Percentiles rank a stretch among this genome's conserved stretches.
Conservation (phyloP, 192 early-diverging fungal genomes). For the Entrophospora sp. region DNA sequence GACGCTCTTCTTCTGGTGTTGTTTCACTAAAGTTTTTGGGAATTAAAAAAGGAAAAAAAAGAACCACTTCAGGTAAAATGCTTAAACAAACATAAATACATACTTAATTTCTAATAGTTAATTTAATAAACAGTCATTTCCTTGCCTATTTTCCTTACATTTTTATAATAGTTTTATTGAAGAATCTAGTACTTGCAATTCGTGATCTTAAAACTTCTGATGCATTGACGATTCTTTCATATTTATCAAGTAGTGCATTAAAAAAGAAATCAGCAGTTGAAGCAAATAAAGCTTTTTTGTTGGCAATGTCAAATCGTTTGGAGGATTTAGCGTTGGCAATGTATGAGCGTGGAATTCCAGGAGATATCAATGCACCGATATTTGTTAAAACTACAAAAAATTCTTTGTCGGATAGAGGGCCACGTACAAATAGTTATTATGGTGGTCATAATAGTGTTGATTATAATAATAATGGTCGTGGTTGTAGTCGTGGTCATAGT, state of each 20-base stretch:
- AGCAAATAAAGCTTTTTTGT: slow-evolving; percentile 31
- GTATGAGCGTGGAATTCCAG: slow-evolving; percentile 32
- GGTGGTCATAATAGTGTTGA: too few relatives aligned
- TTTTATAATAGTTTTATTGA: slow-evolving; percentile 31
- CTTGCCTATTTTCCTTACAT: too few relatives aligned
- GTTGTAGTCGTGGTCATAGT: too few relatives aligned
- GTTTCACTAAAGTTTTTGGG: slow-evolving; percentile 2
- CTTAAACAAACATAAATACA: too few relatives aligned
- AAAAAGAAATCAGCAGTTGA: slow-evolving; percentile 32
- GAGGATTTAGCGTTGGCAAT: slow-evolving; percentile 32
- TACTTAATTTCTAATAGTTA: too few relatives aligned
- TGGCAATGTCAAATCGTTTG: slow-evolving; percentile 35
- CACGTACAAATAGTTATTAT: too few relatives aligned
- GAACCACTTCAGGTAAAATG: slow-evolving; percentile 6
- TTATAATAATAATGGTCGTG: too few relatives aligned
- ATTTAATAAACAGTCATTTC: too few relatives aligned
- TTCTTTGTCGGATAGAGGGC: too few relatives aligned
- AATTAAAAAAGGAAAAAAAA: slow-evolving; percentile 11
- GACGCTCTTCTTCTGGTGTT: background rate
- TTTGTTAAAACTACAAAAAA: slow-evolving; percentile 23
- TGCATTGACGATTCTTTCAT: slow-evolving; percentile 28
- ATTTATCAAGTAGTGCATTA: slow-evolving; percentile 25
- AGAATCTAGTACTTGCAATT: slow-evolving; percentile 34
- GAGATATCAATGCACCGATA: slow-evolving; percentile 34
- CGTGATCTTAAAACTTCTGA: slow-evolving; percentile 30